Conservation (phyloP, 192 early-diverging fungal species). For the Rhizoclosmatium globosum region DNA sequence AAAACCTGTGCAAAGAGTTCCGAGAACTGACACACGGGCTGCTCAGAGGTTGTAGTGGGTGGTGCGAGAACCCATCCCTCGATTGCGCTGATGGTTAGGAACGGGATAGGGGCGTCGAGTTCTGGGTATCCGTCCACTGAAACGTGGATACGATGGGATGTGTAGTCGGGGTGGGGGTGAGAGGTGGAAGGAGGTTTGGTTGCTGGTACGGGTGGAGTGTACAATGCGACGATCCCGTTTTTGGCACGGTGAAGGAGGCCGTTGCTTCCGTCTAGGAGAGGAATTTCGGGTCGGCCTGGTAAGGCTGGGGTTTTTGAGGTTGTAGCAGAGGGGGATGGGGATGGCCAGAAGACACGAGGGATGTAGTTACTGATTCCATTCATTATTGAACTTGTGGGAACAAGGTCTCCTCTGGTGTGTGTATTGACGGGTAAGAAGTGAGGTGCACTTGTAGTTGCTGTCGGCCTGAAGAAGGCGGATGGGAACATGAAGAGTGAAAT, state of each 20-base stretch:
- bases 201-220: background rate
- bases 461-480: conserved; percentile 40
- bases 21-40: background rate
- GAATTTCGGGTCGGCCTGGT: background rate
- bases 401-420: too few species aligned
- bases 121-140: background rate
- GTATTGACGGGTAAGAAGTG: too few species aligned
- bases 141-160: background rate
- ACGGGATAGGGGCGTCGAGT: background rate
- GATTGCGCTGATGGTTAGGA: background rate
- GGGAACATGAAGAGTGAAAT: conserved; percentile 84
- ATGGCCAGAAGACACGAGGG: conserved; percentile 1
- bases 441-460: background rate
- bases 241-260: background rate
- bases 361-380: conserved; percentile 10
- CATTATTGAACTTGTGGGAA: background rate
- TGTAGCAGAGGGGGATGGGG: background rate
- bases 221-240: background rate
- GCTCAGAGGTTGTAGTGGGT: background rate
- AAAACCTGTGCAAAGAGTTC: background rate
- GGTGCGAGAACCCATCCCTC: background rate
- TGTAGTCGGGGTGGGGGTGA: too few species aligned
- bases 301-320: background rate
- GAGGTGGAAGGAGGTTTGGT: too few species aligned
- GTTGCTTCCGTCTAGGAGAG: background rate